Base-by-base conservation (phyloP, 805 yeast species). In the Peterozyma toletana region DNA sequence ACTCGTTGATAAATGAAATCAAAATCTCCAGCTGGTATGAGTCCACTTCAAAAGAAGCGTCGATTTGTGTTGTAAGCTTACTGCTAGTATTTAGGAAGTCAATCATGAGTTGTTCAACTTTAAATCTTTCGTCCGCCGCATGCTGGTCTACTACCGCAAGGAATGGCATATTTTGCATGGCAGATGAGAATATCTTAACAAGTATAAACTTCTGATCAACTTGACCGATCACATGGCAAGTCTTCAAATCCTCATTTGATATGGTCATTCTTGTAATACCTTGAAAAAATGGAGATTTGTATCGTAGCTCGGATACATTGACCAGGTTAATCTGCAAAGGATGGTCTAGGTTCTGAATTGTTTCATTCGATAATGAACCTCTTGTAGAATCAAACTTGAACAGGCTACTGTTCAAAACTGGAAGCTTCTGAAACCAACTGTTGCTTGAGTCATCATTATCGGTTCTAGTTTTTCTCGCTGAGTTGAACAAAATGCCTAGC, bases 51-150 rank as follows among this genome's bases (percentile, higher is more conserved):
- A 68, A 50, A 21, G 27, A 21, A 21, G 27, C 27, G 7, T 21
- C 7, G 27, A 21, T 21, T 21, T 21, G 27, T 7, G 27, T 21
- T 21, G 27, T 21, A 7, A 4, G 7, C 4, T 5, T 21, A 21
- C 7, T 57, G 5, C 55, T 33, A 1, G 60, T 48, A 5, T 47
- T 37, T 2, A 76, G 53, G 43, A 68, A 64, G 2, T 66, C 67
- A 31, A 56, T 49, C n/a, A 77, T 60, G 11, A 71, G 52, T 1
- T 47, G 41, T 52, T 88, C 96, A 2, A 83, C 72, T 38, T 67
- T 66, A 0, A 85, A 67, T 43, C 96, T 60, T 55, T 88, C 96
- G 60, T 85, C 95, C 43, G 83, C 77, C 0, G 96, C 96, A 64
- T 88, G 96, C 53, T 87, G 96, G 55, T 88, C 96, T 5, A 84